Base-by-base conservation (phyloP, 352 stramenopile species). In the Halophytophthora polymorphica region DNA sequence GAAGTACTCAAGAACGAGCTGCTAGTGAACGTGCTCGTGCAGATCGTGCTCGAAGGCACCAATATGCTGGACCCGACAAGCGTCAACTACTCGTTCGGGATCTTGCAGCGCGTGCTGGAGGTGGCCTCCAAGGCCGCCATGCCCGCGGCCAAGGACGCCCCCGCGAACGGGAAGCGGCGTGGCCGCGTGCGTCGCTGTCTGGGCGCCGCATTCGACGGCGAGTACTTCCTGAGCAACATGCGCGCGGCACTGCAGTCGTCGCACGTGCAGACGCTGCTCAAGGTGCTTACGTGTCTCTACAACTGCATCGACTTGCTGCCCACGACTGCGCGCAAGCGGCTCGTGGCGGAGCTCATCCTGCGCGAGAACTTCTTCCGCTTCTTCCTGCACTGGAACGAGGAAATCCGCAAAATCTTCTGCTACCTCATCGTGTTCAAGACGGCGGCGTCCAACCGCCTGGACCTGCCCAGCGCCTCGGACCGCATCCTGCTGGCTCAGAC, bases 351-450 rank as follows among this genome's bases (percentile, higher is more conserved):
- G 38, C 63, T 92, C 17, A 71, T 94, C 22, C 50, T 94, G 38
- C 77, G 82, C 14, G 81, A 94, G n/a, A 87, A 94, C 49, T 94
- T 94, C 54, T 94, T 92, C 43, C 69, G 72, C 23, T 77, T 94
- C 43, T 92, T 92, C 59, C 60, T 94, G 39, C 81, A 94, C 66
- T 94, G 83, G 83, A 94, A 94, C 48, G 83, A 94, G 78, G 83
- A 90, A 77, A 86, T 93, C 53, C 81, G 82, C 36, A 90, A 90
- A 60, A 91, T 92, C 50, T 94, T 89, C 56, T 68, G 69, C 56
- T 90, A 94, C 52, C 77, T 92, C 53, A 71, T 94, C 37, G 83
- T 90, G 22, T 92, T 91, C 54, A 92, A 92, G 63, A 77, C 83
- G 5, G 83, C 84, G 42, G 59, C 66, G 29, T 89, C 79, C 10